Evolutionary conservation across 2,329 filamentous ascomycete species (phyloP).

Genomic region (Fusarium tricinctum): DNA sequence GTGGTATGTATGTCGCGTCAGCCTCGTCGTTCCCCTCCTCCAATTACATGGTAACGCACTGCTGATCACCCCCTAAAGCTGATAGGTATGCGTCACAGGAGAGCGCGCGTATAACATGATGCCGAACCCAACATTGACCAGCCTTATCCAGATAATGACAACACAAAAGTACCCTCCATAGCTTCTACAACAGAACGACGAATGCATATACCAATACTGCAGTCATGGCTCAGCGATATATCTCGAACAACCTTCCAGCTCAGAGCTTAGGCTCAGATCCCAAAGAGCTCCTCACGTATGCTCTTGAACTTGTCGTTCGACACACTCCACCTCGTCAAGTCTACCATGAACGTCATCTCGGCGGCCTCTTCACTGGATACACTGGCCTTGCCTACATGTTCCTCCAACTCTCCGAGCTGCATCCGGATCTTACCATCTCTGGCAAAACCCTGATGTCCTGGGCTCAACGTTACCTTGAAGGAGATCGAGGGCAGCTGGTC

Average conservation of each 20-base stretch:
- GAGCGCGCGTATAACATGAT: conserved; percentile 32
- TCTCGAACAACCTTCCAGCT: conserved; percentile 54
- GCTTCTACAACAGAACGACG: conserved; percentile 4
- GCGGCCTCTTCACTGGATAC: conserved; percentile 67
- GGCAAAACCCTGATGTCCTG: conserved; percentile 60
- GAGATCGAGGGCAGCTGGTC: conserved; percentile 51
- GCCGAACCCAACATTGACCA: conserved; percentile 27
- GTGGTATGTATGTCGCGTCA: conserved; percentile 36
- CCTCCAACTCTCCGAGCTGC: conserved; percentile 60
- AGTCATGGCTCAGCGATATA: conserved; percentile 52
- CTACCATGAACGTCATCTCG: conserved; percentile 54
- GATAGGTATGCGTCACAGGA: conserved; percentile 44
- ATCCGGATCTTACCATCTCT: conserved; percentile 60
- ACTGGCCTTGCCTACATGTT: conserved; percentile 71
- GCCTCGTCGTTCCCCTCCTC: conserved; percentile 33
- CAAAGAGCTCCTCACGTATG: conserved; percentile 50
- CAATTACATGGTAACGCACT: conserved; percentile 31
- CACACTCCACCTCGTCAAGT: conserved; percentile 54
- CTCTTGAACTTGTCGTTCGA: conserved; percentile 56
- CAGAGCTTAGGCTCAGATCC: conserved; percentile 50
- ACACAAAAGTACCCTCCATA: conserved; percentile 7
- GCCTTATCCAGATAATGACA: conserved; percentile 22
- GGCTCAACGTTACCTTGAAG: conserved; percentile 63
- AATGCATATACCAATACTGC: conserved; percentile 10
- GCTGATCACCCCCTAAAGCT: conserved; percentile 41